Conservation (phyloP, 805 yeast genomes). For the Myxozyma neglecta region DNA sequence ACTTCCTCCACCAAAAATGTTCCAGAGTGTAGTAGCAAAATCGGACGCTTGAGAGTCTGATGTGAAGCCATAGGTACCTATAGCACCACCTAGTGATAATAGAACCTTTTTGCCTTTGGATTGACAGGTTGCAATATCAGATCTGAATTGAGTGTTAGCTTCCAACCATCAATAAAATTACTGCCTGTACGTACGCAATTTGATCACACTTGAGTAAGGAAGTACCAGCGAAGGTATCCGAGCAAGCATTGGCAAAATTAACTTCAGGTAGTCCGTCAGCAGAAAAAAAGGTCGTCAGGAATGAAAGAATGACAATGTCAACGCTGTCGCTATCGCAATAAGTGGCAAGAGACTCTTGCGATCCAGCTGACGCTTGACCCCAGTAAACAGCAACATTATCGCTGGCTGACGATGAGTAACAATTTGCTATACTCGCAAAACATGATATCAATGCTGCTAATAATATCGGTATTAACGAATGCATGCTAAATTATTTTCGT, state of each 20-base stretch:
- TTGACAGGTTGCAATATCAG: conserved; percentile 59
- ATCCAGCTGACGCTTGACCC: conserved; percentile 77
- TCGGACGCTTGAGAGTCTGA: conserved; percentile 55
- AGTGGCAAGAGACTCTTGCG: conserved; percentile 47
- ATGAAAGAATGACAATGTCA: conserved; percentile 52
- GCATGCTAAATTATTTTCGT: neutral
- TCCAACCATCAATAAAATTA: neutral
- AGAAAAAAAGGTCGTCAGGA: conserved; percentile 55
- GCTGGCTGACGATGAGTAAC: conserved; percentile 1
- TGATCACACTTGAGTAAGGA: conserved; percentile 49
- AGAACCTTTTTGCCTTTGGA: conserved; percentile 71
- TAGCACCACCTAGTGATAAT: conserved; percentile 76
- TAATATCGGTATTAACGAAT: neutral
- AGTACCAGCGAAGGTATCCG: conserved; percentile 40
- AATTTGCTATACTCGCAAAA: neutral
- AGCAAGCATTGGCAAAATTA: conserved; percentile 60
- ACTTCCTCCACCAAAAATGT: conserved; percentile 53
- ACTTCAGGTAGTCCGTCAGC: conserved; percentile 40
- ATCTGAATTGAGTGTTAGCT: neutral
- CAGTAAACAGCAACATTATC: conserved; percentile 72
- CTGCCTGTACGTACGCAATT: conserved; percentile 44
- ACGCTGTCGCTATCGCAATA: conserved; percentile 58
- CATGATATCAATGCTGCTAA: neutral
- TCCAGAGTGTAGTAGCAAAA: conserved; percentile 57
- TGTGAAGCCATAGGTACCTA: conserved; percentile 56